Base-by-base conservation (phyloP, 148 eudicot species). In the Spergularia marina region DNA sequence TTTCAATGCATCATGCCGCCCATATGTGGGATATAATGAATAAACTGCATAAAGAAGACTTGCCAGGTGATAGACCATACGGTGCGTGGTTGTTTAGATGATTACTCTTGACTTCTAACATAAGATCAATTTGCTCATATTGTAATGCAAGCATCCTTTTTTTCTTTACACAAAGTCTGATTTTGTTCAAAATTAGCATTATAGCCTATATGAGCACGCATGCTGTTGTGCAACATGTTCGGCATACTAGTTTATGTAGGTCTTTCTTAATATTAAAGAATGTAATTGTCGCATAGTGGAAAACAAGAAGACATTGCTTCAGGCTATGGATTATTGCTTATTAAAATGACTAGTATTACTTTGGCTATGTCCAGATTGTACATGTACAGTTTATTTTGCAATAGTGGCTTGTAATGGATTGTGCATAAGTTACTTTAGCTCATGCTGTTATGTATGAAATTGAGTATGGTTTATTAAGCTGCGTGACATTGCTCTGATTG, bases 21-120 rank as follows among this genome's bases (percentile, higher is more conserved):
- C 49, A 30, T 30, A 30, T 30, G 36, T 30, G 36, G 36, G 36
- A 30, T 8, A 66, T n/a, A 30, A 55, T 72, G 41, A 78, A 30
- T 73, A 49, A 67, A 52, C n/a, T 73, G 53, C 68, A 57, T 67
- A 78, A 51, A 36, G 59, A 68, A 52, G 52, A n/a, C 60, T 34
- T 14, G 34, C 15, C n/a, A 47, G 11, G 40, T 64, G 34, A 44
- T 71, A 73, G 64, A 64, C 64, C 54, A 54, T 30, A 30, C 36
- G 36, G 36, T 30, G 36, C 36, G 60, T 52, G 65, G 10, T 11
- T 20, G 44, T 34, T 30, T 63, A 14, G 36, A 70, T 75, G 75
- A 61, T 53, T 70, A 63, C 23, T 74, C 82, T 70, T 70, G 63
- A 70, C 82, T 80, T 80, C 66, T 62, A 60, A 80, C 51, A 0